Percentiles rank a stretch among this genome's conserved stretches.
phyloP scores from a whole-genome alignment of 2,329 filamentous ascomycete species.

The Aspergillus calidoustus region DNA sequence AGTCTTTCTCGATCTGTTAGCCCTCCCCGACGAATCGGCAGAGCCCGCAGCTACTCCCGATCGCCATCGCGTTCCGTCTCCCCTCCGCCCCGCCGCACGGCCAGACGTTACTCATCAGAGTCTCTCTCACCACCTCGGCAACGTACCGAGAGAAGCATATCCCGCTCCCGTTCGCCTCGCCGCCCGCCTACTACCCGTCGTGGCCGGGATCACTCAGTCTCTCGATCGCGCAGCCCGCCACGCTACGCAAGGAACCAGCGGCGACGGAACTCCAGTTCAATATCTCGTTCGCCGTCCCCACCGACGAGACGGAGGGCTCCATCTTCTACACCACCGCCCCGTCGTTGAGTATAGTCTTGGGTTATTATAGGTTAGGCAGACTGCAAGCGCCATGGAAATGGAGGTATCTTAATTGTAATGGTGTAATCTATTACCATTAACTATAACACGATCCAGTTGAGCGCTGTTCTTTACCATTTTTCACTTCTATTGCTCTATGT shows the following conservation, averaged over 20 bases:
- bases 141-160: slow-evolving; percentile 26
- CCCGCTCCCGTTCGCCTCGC: slow-evolving; percentile 32
- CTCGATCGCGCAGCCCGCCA: slow-evolving; percentile 32
- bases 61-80: slow-evolving; percentile 38
- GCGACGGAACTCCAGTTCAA: slow-evolving; percentile 25
- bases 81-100: slow-evolving; percentile 31
- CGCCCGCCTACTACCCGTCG: slow-evolving; percentile 27
- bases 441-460: not conserved
- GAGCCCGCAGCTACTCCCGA: slow-evolving; percentile 37
- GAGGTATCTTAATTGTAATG: not conserved
- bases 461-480: too few species aligned
- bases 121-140: slow-evolving; percentile 36
- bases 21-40: slow-evolving; percentile 34
- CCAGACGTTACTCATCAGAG: slow-evolving; percentile 30
- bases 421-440: slow-evolving; percentile 12
- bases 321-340: slow-evolving; percentile 26
- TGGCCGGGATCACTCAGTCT: slow-evolving; percentile 29
- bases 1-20: slow-evolving; percentile 40
- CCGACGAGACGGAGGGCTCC: slow-evolving; percentile 24
- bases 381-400: not conserved
- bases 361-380: not conserved
- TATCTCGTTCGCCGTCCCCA: slow-evolving; percentile 24
- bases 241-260: slow-evolving; percentile 16
- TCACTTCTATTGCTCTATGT: not conserved
- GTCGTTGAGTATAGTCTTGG: slow-evolving; percentile 14